Conservation (phyloP, 495 filamentous ascomycete genomes). For the Endocarpon pusillum region DNA sequence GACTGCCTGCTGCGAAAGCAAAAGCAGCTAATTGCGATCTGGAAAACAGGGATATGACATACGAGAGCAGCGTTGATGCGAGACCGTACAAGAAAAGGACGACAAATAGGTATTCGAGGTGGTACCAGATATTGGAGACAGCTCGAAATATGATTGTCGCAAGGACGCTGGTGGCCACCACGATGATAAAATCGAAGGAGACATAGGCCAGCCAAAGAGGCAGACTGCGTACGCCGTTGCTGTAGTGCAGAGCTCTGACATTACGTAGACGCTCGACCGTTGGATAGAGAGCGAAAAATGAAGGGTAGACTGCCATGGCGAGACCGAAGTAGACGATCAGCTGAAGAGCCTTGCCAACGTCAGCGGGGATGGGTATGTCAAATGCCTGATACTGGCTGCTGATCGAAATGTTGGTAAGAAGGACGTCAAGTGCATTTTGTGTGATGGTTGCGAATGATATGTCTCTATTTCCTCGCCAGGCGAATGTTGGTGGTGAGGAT, state of each 20-base stretch:
- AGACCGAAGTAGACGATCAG: conserved; percentile 64
- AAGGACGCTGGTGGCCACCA: conserved; percentile 39
- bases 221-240: conserved; percentile 56
- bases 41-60: conserved; percentile 54
- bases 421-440: conserved; percentile 53
- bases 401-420: conserved; percentile 49
- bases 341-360: conserved; percentile 55
- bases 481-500: conserved; percentile 35
- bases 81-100: conserved; percentile 62
- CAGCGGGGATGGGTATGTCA: conserved; percentile 45
- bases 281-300: conserved; percentile 74
- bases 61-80: conserved; percentile 49
- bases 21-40: conserved; percentile 55
- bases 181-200: conserved; percentile 57
- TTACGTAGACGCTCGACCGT: conserved; percentile 60
- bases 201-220: conserved; percentile 69
- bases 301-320: conserved; percentile 58
- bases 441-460: conserved; percentile 42
- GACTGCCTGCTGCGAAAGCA: conserved; percentile 55
- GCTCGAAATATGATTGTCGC: conserved; percentile 44
- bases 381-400: conserved; percentile 49
- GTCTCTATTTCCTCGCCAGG: conserved; percentile 35
- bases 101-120: conserved; percentile 57
- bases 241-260: conserved; percentile 72
- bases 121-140: conserved; percentile 48